Percentiles rank a stretch among this genome's conserved stretches.
phyloP scores from a whole-genome alignment of 495 filamentous ascomycete species.

The Staphylotrichum longicolle region DNA sequence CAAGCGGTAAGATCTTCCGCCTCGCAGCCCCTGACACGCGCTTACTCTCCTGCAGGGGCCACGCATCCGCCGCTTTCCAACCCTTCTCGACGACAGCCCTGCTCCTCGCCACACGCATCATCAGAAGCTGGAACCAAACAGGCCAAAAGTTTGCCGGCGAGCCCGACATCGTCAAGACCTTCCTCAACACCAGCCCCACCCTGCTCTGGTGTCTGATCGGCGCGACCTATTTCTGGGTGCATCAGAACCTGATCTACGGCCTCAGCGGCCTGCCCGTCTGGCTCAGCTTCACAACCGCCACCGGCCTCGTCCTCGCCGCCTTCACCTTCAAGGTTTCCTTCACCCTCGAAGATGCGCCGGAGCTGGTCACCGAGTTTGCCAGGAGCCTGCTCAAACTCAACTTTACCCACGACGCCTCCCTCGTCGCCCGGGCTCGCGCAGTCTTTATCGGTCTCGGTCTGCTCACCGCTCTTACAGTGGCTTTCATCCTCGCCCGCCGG shows the following conservation, averaged over 20 bases:
- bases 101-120: conserved; percentile 57
- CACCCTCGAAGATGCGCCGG: conserved; percentile 78
- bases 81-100: conserved; percentile 26
- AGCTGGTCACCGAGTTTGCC: conserved; percentile 62
- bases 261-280: conserved; percentile 36
- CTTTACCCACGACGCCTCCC: conserved; percentile 43
- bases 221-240: conserved; percentile 58
- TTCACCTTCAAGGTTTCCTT: conserved; percentile 84
- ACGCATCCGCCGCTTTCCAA: conserved; percentile 15
- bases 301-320: conserved; percentile 53
- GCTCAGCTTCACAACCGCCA: conserved; percentile 26
- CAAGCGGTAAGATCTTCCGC: conserved; percentile 14
- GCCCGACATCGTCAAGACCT: conserved; percentile 73
- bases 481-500: conserved; percentile 24
- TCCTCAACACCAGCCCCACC: conserved; percentile 58
- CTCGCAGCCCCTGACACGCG: background rate
- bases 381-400: conserved; percentile 40
- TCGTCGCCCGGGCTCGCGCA: conserved; percentile 52
- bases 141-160: conserved; percentile 91
- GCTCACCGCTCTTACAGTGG: conserved; percentile 39
- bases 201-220: conserved; percentile 75
- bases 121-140: conserved; percentile 89
- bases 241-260: conserved; percentile 35
- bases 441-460: conserved; percentile 54
- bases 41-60: conserved; percentile 23